These are phyloP conservation scores for Aspergillus udagawae DNA, from an alignment of 2,329 filamentous ascomycete species.

Conservation along the genomic window DNA sequence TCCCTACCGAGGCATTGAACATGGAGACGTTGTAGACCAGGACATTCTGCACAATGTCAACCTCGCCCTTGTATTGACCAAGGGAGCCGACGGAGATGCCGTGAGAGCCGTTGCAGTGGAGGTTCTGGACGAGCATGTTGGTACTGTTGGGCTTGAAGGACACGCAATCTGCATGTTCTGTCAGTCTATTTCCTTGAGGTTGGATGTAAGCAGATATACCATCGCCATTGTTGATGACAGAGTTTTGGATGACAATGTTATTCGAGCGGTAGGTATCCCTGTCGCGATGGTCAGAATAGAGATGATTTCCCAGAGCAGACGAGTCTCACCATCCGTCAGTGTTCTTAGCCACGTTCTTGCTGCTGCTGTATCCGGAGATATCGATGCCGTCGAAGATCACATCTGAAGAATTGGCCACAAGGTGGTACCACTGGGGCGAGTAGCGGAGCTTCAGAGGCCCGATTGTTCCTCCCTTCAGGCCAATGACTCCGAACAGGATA, in stretches of 20 bases:
- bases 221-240: constrained; percentile 60
- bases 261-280: constrained; percentile 51
- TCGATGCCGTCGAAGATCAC: constrained; percentile 61
- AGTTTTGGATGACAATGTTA: constrained; percentile 64
- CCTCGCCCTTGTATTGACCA: constrained; percentile 61
- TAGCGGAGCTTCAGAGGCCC: constrained; percentile 59
- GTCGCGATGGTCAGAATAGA: background rate
- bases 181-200: background rate
- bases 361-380: constrained; percentile 54
- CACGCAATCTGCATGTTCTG: constrained; percentile 55
- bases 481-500: constrained; percentile 55
- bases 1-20: constrained; percentile 48
- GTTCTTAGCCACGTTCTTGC: constrained; percentile 57
- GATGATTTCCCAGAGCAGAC: background rate
- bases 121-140: constrained; percentile 63
- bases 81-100: constrained; percentile 70
- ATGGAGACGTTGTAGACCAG: constrained; percentile 60
- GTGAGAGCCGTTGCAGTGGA: constrained; percentile 66
- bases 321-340: constrained; percentile 52
- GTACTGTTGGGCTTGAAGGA: constrained; percentile 72
- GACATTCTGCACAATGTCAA: constrained; percentile 67
- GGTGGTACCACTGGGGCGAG: constrained; percentile 60
- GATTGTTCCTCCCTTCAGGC: constrained; percentile 55
- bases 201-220: constrained; percentile 28
- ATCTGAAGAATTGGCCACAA: constrained; percentile 63